Conservation (phyloP, 345 rosid species). For the Gossypium rotundifolium region DNA sequence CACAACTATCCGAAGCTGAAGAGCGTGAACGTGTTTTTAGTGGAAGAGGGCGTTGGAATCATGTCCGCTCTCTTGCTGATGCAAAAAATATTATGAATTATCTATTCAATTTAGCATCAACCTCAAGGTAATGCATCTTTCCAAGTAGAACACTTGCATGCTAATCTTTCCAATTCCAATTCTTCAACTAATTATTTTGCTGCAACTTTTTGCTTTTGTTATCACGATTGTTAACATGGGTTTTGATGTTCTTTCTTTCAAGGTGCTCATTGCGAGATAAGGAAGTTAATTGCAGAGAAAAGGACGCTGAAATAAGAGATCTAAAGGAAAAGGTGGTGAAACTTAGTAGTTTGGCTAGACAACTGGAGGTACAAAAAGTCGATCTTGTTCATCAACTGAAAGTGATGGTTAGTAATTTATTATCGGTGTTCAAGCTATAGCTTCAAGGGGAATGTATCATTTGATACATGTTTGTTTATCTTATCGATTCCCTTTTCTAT, state of each 20-base stretch:
- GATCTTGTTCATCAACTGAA: conserved; percentile 66
- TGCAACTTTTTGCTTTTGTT: neutral
- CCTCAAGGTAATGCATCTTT: conserved; percentile 56
- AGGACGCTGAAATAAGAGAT: conserved; percentile 56
- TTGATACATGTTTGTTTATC: too few species aligned
- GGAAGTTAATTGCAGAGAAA: conserved; percentile 78
- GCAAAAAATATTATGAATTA: conserved; percentile 81
- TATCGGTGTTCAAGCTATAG: neutral
- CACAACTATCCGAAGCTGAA: conserved; percentile 96
- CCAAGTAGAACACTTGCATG: neutral
- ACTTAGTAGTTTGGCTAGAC: conserved; percentile 48
- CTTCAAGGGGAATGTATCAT: too few species aligned
- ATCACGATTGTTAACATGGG: neutral
- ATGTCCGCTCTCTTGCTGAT: conserved; percentile 80
- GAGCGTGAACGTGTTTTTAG: conserved; percentile 82
- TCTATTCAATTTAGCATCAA: conserved; percentile 78
- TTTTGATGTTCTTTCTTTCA: conserved; percentile 16
- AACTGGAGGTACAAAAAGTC: conserved; percentile 55
- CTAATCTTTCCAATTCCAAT: neutral
- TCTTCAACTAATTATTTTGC: neutral
- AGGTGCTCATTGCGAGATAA: conserved; percentile 81
- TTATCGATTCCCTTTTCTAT: too few species aligned
- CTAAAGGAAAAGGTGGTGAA: conserved; percentile 67
- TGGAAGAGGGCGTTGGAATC: conserved; percentile 98
- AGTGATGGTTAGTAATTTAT: conserved; percentile 43